phyloP scores from a whole-genome alignment of 106 monocot genomes.

The Apostasia ramifera region DNA sequence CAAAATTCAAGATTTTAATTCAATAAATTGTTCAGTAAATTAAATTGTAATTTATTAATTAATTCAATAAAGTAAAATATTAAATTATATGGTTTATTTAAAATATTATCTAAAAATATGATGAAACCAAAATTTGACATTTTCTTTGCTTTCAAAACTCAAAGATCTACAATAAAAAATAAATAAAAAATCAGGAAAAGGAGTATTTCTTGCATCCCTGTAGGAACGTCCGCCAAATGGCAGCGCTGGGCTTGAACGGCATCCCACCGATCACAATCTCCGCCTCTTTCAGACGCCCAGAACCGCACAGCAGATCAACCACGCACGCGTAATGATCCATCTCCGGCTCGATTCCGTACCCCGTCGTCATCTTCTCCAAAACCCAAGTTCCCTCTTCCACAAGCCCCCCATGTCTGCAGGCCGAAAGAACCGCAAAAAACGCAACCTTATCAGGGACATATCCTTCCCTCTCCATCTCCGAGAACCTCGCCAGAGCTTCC shows the following conservation, averaged over 20 bases:
- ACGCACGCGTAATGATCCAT: constrained; percentile 64
- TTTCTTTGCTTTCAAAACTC: too few species aligned
- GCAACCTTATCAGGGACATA: constrained; percentile 50
- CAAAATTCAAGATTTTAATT: too few species aligned
- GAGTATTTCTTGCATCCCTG: constrained; percentile 48
- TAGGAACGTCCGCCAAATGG: constrained; percentile 67
- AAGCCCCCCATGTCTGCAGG: constrained; percentile 63
- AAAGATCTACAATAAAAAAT: too few species aligned
- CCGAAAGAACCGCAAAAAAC: constrained; percentile 51
- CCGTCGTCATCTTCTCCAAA: constrained; percentile 43
- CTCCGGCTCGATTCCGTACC: constrained; percentile 44
- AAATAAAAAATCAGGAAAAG: neutral
- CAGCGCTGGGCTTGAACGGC: constrained; percentile 58
- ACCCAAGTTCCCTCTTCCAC: constrained; percentile 58
- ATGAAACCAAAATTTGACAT: too few species aligned
- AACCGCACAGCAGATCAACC: constrained; percentile 57
- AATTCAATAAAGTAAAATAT: too few species aligned
- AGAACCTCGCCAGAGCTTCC: constrained; percentile 49
- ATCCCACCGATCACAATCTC: constrained; percentile 54
- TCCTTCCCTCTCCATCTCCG: constrained; percentile 48
- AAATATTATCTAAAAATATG: too few species aligned
- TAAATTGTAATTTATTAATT: too few species aligned
- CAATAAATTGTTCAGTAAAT: too few species aligned
- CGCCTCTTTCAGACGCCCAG: constrained; percentile 61
- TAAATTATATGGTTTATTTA: too few species aligned